phyloP scores from a whole-genome alignment of 2,329 filamentous ascomycete species.

The Cadophora sp. region DNA sequence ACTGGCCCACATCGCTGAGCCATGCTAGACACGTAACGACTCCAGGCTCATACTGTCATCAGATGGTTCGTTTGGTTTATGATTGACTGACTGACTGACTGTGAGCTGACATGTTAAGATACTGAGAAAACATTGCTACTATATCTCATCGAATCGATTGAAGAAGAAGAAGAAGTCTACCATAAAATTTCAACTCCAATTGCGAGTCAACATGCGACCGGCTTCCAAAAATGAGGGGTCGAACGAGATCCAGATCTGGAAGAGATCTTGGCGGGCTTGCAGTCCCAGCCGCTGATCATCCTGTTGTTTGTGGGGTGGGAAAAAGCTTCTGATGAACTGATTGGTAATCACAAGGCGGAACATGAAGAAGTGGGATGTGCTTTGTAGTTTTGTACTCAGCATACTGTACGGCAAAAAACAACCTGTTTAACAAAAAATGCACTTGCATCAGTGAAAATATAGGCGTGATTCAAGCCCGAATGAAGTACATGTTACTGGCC shows the following conservation, averaged over 20 bases:
- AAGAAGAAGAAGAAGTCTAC: neutral
- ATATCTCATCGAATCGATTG: no score
- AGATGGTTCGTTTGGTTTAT: neutral
- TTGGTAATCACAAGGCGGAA: constrained; percentile 3
- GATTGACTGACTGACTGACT: constrained; percentile 3
- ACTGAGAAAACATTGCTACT: neutral
- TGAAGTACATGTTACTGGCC: neutral
- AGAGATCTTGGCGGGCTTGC: constrained; percentile 14
- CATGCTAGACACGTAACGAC: constrained; percentile 22
- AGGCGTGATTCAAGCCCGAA: no score
- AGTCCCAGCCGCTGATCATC: constrained; percentile 20
- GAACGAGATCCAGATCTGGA: constrained; percentile 15
- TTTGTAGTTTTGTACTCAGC: no score
- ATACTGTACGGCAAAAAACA: neutral
- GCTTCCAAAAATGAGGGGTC: neutral
- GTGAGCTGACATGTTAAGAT: neutral
- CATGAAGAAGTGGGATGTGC: neutral
- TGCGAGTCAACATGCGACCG: constrained; percentile 12
- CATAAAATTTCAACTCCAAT: no score
- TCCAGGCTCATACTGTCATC: constrained; percentile 2
- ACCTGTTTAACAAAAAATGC: neutral
- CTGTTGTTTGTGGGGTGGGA: neutral
- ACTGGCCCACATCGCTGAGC: constrained; percentile 16
- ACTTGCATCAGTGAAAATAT: neutral
- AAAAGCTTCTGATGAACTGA: neutral